Conservation (phyloP, 2,329 filamentous ascomycete species). For the Fulvia fulva region DNA sequence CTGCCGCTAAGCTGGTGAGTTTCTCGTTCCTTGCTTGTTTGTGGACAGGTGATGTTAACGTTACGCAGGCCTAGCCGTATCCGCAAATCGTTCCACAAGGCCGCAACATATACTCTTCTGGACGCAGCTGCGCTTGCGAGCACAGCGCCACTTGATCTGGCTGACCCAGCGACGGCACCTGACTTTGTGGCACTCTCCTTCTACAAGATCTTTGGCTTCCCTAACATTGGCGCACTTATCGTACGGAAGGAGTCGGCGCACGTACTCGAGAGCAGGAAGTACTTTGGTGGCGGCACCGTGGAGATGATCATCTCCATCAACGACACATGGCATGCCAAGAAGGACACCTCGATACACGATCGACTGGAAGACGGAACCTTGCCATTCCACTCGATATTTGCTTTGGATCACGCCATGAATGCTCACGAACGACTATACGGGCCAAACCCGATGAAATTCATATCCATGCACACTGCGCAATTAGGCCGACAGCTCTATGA, state of each 20-base stretch:
- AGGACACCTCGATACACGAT: conserved; percentile 53
- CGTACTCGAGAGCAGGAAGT: conserved; percentile 53
- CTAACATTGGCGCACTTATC: conserved; percentile 58
- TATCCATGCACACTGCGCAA: conserved; percentile 56
- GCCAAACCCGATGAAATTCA: conserved; percentile 54
- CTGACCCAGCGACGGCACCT: conserved; percentile 49
- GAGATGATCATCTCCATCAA: conserved; percentile 55
- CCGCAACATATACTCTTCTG: conserved; percentile 48
- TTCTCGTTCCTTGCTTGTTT: not conserved
- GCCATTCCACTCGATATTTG: conserved; percentile 62
- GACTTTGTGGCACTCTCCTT: conserved; percentile 61
- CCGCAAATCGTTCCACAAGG: conserved; percentile 33
- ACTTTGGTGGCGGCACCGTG: conserved; percentile 67
- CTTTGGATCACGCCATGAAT: conserved; percentile 57
- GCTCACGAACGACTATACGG: conserved; percentile 55
- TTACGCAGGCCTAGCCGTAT: conserved; percentile 31
- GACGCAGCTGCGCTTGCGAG: conserved; percentile 65
- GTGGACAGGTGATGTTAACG: conserved; percentile 17
- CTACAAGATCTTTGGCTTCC: conserved; percentile 66
- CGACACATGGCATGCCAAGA: conserved; percentile 54
- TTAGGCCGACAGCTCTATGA: conserved; percentile 51
- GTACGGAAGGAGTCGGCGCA: conserved; percentile 55
- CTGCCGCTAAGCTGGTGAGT: conserved; percentile 34
- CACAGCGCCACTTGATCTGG: conserved; percentile 56
- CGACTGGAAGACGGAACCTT: conserved; percentile 64